Evolutionary conservation across 192 early-diverging fungal genomes (phyloP), one percentile per base, ranked within the genome.

Genomic region (Coemansia sp.): DNA sequence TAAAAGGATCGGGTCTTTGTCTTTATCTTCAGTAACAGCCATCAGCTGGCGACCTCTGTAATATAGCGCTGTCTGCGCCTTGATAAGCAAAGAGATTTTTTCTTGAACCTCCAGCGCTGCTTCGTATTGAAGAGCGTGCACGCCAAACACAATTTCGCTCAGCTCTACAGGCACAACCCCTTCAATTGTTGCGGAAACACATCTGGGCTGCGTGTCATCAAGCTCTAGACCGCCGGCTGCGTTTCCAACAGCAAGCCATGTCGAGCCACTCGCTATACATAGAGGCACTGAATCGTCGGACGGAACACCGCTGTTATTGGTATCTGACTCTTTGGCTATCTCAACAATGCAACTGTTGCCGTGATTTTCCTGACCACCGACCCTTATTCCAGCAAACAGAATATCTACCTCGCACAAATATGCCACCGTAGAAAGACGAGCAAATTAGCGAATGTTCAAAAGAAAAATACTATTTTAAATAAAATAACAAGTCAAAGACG

Each of bases 81-180:
- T 25, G 14, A 82, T 36, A 11, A 73, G 68, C 12, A 34, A 50
- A 7, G 67, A 48, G 22, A 82, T 76, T 16, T 45, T 42, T 7
- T 63, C 48, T 18, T 71, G 69, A 8, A 56, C 58, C 11, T 64
- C 51, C 22, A 73, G 42, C 5, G 79, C 73, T 20, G 36, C 67
- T 1, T 61, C 70, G 33, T 76, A 82, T 22, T 76, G 73, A 16
- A 56, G 60, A 29, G 33, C 56, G 34, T 45, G 36, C 7, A 73
- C 79, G n/a, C 79, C 79, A 40, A 82, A 48, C 0, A 82, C 79
- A 20, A 82, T 56, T 48, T 82, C 79, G 17, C 63, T 67, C 18
- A 82, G 71, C 33, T 48, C 67, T 16, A 73, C 65, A 8, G 79
- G 73, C 25, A 57, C 48, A 22, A 76, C 38, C 8, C 57, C 60